Evolutionary conservation across 257 asterid species (phyloP), one percentile per base, ranked within the genome.

Genomic region (Solanum etuberosum): DNA sequence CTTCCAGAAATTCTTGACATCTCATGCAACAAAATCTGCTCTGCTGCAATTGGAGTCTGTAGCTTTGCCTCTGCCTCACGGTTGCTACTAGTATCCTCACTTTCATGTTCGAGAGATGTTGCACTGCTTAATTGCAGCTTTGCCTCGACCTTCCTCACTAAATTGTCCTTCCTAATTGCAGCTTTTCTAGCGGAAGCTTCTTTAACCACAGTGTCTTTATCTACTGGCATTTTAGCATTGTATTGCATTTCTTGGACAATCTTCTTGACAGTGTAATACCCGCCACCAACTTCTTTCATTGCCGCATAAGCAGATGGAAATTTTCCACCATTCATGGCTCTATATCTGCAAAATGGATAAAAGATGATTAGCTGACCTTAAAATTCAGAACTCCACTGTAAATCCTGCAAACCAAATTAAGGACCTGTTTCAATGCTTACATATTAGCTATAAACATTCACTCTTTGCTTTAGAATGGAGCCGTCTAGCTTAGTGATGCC

Each of bases 281-380:
- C 85, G 51, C 99, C 99, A 85, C 99, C 98, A 61, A 88, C 92
- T 91, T 88, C 90, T 84, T 89, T 92, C 72, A 9, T 7, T 68
- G 93, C 92, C 76, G 18, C 54, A 11, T 86, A 29, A 86, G 38
- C 35, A 72, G 96, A 54, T 54, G 99, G 98, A 91, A 94, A 96
- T 90, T 95, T 95, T 92, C 99, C 99, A 9, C 88, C 93, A 88
- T 93, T 93, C 90, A 91, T 83, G 89, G 89, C 91, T 93, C 92
- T 93, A 90, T 94, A 95, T 89, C 99, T 94, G 93, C 87, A 91
- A 81, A 78, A 59, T 15, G 34, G 68, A 48, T 51, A 86, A 78
- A 37, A 86, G 70, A 37, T 37, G 57, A 61, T 63, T 61, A 15
- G 61, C n/a, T 65, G 78, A 46, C 51, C 34, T 48, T 27, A 65